Evolutionary conservation across 1,139 yeast species (phyloP), one percentile per base, ranked within the genome.

Genomic region (Yamadazyma triangularis): DNA sequence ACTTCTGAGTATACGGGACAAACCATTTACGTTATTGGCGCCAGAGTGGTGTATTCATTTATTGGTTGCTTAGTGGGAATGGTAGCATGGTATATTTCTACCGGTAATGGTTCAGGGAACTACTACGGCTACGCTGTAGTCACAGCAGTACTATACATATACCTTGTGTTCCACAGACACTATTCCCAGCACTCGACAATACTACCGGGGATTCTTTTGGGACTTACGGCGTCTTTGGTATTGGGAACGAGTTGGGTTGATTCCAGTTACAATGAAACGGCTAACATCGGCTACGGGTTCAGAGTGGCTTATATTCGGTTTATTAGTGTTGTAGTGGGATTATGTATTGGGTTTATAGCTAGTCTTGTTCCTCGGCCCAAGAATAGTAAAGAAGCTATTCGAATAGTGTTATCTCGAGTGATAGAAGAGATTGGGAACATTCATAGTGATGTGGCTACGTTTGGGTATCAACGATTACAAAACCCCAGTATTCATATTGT

Each of bases 41-140:
- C 54, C 27, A 61, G 58, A 34, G 32, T 61, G 18, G 39, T 45
- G 1, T 58, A 56, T 29, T 42, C 65, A 2, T 54, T 61, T 29
- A 44, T 53, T 29, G 70, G 69, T 4, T 49, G 58, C 23, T 27
- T 63, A 6, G 30, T 51, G 3, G 69, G 67, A 4, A 45, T 59
- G 52, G 56, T 58, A 3, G 52, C 55, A 2, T 62, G 70, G 69
- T 61, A 61, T 34, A 55, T 63, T n/a, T 55, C 64, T 2, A 31
- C 58, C 13, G 66, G 66, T 2, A 44, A 40, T 28, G 60, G 58
- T 4, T 10, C 28, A 6, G 67, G 67, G 5, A 63, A 60, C 33
- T 47, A 49, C 23, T 60, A 60, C 38, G 68, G 67, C 0, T 60
- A 42, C 36, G 47, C 53, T 4, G 56, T 48, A 2, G 69, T 61